Evolutionary conservation across 2,329 filamentous ascomycete genomes (phyloP), one percentile per base, ranked within the genome.

Genomic region (Sporothrix mexicana): DNA sequence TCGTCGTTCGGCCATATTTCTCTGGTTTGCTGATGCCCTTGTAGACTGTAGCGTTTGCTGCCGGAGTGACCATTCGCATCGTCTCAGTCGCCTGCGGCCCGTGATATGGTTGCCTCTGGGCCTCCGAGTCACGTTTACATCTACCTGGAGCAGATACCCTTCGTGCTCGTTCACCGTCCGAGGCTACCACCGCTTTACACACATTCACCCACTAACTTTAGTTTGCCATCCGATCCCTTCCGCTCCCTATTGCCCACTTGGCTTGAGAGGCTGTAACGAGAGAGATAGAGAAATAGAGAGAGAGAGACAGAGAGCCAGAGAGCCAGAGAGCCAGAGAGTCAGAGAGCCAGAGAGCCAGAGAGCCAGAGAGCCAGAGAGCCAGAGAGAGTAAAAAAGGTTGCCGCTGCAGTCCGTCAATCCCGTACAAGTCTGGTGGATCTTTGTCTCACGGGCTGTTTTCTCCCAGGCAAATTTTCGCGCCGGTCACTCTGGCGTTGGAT

Each of bases 341-440:
- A n/a, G n/a, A n/a, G n/a, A n/a, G n/a, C n/a, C n/a, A n/a, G n/a
- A n/a, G n/a, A n/a, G 7, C 4, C 7, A 36, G 30, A 36, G 30
- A 36, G 30, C n/a, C n/a, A 36, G 30, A 36, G 4, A 5, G 4
- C 5, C 30, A 5, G 30, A 5, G 30, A 36, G n/a, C 47, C 30
- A 71, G 15, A n/a, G 23, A n/a, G 41, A 67, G 45, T 20, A 51
- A 20, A 49, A 25, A 8, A 7, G 41, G 17, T 25, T 57, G 59
- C 70, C 61, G 70, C 20, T 36, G 61, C 70, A 67, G 61, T 49
- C 70, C 70, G 69, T 49, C 70, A 43, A 30, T 66, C 45, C 61
- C 70, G 69, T 41, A 20, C 25, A 43, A 59, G 57, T 36, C 69
- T 57, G 43, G 69, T n/a, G 69, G 25, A 10, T 64, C 20, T 41